Evolutionary conservation across 345 rosid species (phyloP), one percentile per base, ranked within the genome.

Genomic region (Diplotaxis tenuifolia): DNA sequence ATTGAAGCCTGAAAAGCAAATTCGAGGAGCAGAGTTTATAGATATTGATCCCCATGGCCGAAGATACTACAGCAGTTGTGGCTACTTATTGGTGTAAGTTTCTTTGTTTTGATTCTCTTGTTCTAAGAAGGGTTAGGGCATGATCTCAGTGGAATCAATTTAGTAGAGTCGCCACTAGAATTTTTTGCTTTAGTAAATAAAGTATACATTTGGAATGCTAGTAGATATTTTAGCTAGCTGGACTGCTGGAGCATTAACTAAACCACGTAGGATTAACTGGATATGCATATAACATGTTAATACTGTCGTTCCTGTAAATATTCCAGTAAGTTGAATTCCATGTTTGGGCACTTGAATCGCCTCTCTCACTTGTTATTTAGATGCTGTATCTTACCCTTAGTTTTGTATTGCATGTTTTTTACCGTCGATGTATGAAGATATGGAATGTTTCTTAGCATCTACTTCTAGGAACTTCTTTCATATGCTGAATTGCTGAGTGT

Each of bases 1-100:
- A 61, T 71, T 80, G 81, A 91, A 84, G 75, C 77, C 82, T 64
- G 81, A 82, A 22, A 89, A 84, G 65, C 82, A 84, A 74, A 69
- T 85, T 80, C 87, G 93, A 71, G 99, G 97, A 81, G 96, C 99
- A 64, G 97, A 95, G 79, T 81, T 79, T 42, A 55, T 95, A 85
- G 97, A 87, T 49, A 83, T 71, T 73, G 99, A 95, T 85, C 88
- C 88, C 59, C 86, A 88, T 58, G 91, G 86, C 22, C 89, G 89
- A 54, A 68, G 78, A 23, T 95, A 87, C 83, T 89, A 81, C 82
- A 83, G 86, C 87, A 87, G 96, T 75, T 86, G 86, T 71, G 93
- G 89, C 81, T 95, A 86, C 81, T 83, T 95, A 66, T 80, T 92
- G 82, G 96, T 95, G 99, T 95, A 95, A 89, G 99, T 90, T 75